Evolutionary conservation across 2,329 filamentous ascomycete species (phyloP).

Genomic region (Zarea fungicola): DNA sequence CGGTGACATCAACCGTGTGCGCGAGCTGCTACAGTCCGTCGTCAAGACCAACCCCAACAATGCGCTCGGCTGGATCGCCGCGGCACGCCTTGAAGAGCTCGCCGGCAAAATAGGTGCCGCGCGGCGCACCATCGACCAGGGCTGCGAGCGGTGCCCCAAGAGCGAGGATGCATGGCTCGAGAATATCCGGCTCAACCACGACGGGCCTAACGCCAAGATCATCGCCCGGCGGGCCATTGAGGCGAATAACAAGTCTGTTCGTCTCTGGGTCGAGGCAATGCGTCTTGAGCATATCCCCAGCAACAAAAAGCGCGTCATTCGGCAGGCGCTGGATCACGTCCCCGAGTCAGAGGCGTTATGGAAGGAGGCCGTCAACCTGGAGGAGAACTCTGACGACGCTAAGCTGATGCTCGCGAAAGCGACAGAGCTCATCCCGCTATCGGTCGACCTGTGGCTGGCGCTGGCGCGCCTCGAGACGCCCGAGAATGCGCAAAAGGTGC

Average conservation of each 20-base stretch:
- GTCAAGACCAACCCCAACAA: constrained; percentile 96
- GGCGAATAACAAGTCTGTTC: constrained; percentile 80
- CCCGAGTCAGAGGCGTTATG: constrained; percentile 94
- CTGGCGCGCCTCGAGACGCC: constrained; percentile 84
- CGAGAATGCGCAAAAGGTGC: constrained; percentile 87
- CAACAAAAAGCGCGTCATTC: constrained; percentile 87
- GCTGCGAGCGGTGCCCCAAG: constrained; percentile 86
- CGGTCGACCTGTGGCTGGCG: constrained; percentile 92
- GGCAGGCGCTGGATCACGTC: constrained; percentile 86
- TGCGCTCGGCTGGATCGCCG: constrained; percentile 91
- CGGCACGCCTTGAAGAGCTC: constrained; percentile 84
- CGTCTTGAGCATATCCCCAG: constrained; percentile 76
- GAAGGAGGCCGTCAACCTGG: constrained; percentile 95
- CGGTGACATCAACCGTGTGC: constrained; percentile 90
- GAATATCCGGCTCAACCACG: constrained; percentile 81
- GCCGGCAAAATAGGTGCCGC: constrained; percentile 89
- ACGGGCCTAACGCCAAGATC: constrained; percentile 88
- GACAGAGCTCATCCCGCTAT: constrained; percentile 88
- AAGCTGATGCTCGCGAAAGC: constrained; percentile 87
- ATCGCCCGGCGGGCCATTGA: constrained; percentile 93
- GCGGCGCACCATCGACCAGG: constrained; percentile 79
- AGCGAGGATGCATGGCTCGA: constrained; percentile 96
- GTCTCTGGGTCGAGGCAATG: constrained; percentile 94
- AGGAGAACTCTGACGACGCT: constrained; percentile 85
- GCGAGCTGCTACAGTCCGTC: constrained; percentile 89